Base-by-base conservation (phyloP, 1,139 yeast genomes). In the Diutina pseudorugosa region DNA sequence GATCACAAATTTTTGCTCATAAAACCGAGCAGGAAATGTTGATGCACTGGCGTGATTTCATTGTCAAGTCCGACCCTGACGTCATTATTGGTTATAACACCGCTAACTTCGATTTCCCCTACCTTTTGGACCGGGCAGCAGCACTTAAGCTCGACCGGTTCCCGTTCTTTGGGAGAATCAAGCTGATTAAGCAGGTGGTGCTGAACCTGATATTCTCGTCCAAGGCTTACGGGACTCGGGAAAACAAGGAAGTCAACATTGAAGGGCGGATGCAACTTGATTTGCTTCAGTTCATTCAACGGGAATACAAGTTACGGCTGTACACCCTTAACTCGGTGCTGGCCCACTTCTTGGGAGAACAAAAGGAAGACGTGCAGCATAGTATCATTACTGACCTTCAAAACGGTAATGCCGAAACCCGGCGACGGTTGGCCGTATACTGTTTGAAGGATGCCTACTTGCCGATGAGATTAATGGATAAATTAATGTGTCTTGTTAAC, bases 231-330 rank as follows among this genome's bases (percentile, higher is more conserved):
- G 99, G 99, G 62, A 88, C 96, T 0, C 80, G 97, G 61, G 98
- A 93, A 61, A 87, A 93, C 51, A 93, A 91, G 64, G 87, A 81
- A 14, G 87, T 88, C 50, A 91, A 93, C 62, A 91, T 90, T 51
- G 98, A 93, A 62, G 99, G 99, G 27, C 79, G 99, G 64, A 79
- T 94, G 80, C 99, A 94, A 65, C 73, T 94, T 59, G 99, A 94
- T 72, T 73, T 94, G 65, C 76, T 94, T 49, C 98, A 93, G 62
- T 91, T 90, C 62, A 80, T 90, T 57, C 96, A 93, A 65, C 80
- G 98, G 65, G 99, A 94, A 65, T 90, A 89, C 67, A 94, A 94
- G 65, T 75, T 94, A 59, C 79, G 99, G 69, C 87, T 96, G 3
- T 94, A 94, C 67, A 91, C 98, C 0, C 74, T 94, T 66, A 94